Evolutionary conservation across 352 stramenopile genomes (phyloP), one percentile per base, ranked within the genome.

Genomic region (Thalassiosira gravida): DNA sequence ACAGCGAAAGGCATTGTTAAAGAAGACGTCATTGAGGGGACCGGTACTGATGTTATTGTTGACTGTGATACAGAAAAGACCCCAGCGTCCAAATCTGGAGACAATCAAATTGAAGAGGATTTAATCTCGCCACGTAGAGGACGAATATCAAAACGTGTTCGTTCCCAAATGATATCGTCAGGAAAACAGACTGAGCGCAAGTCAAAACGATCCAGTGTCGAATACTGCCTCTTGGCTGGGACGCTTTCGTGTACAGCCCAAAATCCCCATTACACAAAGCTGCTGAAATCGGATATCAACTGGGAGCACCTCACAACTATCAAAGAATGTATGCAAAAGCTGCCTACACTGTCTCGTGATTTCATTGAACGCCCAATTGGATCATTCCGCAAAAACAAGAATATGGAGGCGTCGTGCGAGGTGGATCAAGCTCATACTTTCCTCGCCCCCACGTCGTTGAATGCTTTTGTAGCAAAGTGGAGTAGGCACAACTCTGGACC

Each of bases 181-280:
- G n/a, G n/a, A n/a, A n/a, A n/a, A n/a, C n/a, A n/a, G n/a, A n/a
- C n/a, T n/a, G n/a, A n/a, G n/a, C n/a, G n/a, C n/a, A n/a, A n/a
- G n/a, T n/a, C n/a, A n/a, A n/a, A n/a, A n/a, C n/a, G n/a, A n/a
- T n/a, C n/a, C n/a, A n/a, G n/a, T n/a, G n/a, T n/a, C n/a, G n/a
- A n/a, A 49, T 93, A 89, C 63, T 94, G 90, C 62, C 77, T 94
- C 3, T 53, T 92, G 20, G 78, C 79, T 25, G 76, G 86, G 0
- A 82, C 71, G 8, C 56, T 89, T n/a, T 72, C 49, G 1, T 92
- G 80, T 44, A 88, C 68, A 5, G 1, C 74, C 14, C 69, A 89
- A 68, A 79, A 91, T 77, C 58, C 70, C 18, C 35, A 49, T 16
- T 80, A 83, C 25, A 47, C n/a, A 8, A 77, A 70, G 24, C 37